These are phyloP conservation scores for Buxus sempervirens DNA, from an alignment of 164 flowering plant genomes.

Conservation along the genomic window DNA sequence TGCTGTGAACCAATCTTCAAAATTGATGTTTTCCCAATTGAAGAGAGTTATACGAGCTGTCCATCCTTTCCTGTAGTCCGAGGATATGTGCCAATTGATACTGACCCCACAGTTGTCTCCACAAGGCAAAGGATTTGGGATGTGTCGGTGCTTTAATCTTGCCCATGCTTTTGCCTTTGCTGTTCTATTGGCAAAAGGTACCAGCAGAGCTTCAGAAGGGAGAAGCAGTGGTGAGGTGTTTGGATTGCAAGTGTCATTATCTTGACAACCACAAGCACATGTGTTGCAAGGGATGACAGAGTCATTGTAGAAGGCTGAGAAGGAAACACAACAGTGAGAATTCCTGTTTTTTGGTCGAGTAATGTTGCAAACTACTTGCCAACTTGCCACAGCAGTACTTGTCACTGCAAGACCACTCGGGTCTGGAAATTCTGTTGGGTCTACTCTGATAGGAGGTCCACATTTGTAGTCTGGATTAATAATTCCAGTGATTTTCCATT, in stretches of 20 bases:
- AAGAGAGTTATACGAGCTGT: conserved; percentile 66
- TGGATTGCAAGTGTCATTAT: conserved; percentile 28
- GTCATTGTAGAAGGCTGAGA: conserved; percentile 70
- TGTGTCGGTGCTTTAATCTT: conserved; percentile 27
- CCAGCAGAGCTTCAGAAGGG: conserved; percentile 64
- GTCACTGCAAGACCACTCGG: conserved; percentile 37
- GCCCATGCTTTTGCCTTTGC: conserved; percentile 67
- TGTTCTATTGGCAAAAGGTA: conserved; percentile 63
- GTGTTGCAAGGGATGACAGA: conserved; percentile 78
- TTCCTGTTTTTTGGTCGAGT: conserved; percentile 41
- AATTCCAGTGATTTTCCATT: conserved; percentile 59
- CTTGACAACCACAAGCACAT: conserved; percentile 72
- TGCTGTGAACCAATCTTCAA: conserved; percentile 69
- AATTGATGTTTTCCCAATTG: conserved; percentile 52
- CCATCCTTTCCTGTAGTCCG: conserved; percentile 70
- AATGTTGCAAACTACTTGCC: conserved; percentile 79
- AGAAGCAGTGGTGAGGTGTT: conserved; percentile 46
- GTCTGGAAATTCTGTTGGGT: conserved; percentile 55
- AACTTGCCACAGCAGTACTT: conserved; percentile 49
- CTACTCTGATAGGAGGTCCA: conserved; percentile 56
- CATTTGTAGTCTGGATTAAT: conserved; percentile 72
- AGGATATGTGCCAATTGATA: conserved; percentile 69
- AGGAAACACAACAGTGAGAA: conserved; percentile 66
- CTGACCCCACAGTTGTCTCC: conserved; percentile 76
- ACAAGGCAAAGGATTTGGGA: conserved; percentile 54